Evolutionary conservation across 2,329 filamentous ascomycete species (phyloP), one percentile per base, ranked within the genome.

Genomic region (Knufia petricola): DNA sequence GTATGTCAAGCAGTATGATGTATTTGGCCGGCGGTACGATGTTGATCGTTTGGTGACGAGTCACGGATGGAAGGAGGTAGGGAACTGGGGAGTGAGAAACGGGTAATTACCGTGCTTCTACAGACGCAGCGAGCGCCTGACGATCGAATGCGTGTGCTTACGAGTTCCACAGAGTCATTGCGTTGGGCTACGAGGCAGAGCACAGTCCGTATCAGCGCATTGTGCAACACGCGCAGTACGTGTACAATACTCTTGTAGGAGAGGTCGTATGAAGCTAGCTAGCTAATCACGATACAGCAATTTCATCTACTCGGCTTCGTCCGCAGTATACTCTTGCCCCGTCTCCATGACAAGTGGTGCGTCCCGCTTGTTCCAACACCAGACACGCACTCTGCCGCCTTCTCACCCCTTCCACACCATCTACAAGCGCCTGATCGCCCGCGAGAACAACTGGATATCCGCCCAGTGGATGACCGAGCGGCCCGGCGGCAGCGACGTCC

Each of bases 1-100:
- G 48, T 53, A 39, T 39, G 24, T 17, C 37, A 48, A 15, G 53
- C 15, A 19, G 10, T 37, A 7, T 10, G 42, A 46, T 21, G 12
- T 10, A 9, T 46, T 24, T 24, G 42, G 42, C 20, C 9, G 28
- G 12, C 28, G 42, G 13, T 2, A 81, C 81, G 0, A 84, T 80
- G 0, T 81, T 84, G 60, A 74, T 76, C 0, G 69, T 80, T 41
- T 79, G 84, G 72, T 61, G 15, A 61, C 59, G 2, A 54, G 51
- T 31, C 48, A 55, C 1, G 59, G 60, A 1, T 61, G 58, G 60
- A 66, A 65, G 39, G 55, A 61, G 39, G 39, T 64, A 7, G 62
- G 63, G 0, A 57, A 59, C 46, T 66, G 63, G 64, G 64, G 64
- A 12, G 59, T 60, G 12, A 55, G 54, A 4, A 58, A 63, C 47